Base-by-base conservation (phyloP, 805 yeast genomes). In the Wickerhamomyces strasburgensis region DNA sequence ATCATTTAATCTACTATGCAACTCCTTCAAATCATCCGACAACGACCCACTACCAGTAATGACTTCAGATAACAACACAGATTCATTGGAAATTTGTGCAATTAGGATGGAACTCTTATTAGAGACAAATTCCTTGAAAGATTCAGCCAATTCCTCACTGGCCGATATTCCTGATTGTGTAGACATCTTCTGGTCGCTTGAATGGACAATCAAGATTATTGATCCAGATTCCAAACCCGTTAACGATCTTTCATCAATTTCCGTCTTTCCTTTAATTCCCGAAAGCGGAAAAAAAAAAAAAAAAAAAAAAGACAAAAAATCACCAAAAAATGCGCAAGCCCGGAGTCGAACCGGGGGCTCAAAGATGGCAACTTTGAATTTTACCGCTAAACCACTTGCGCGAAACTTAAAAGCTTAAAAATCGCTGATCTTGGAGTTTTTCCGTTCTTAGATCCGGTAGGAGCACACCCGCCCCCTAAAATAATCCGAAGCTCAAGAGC, bases 281-380 rank as follows among this genome's bases (percentile, higher is more conserved):
- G n/a, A n/a, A n/a, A n/a, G n/a, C n/a, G n/a, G n/a, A n/a, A n/a
- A n/a, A n/a, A n/a, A 23, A 11, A 9, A 23, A 8, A 26, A 14
- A 13, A 26, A 14, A 26, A 31, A 34, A 38, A 21, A 21, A 7
- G 25, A 8, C 25, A 21, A 8, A 21, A 21, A 21, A 21, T 8
- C 10, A 11, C 10, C 11, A 41, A 38, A 43, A 55, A 60, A 57
- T 68, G 73, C 73, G 73, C 68, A 62, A 65, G 71, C 74, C 73
- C 73, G 74, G 74, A 68, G 68, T 68, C 73, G 74, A 68, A 68
- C 74, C 74, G 72, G 73, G 74, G 73, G 73, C 73, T 65, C 71
- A 60, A 64, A 72, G 71, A 68, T 68, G 74, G 74, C 73, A 68
- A 69, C 72, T 72, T 64, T 60, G 71, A 66, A 68, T 68, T 68